Conservation (phyloP, 2,329 filamentous ascomycete species). For the Didymella segeticola region DNA sequence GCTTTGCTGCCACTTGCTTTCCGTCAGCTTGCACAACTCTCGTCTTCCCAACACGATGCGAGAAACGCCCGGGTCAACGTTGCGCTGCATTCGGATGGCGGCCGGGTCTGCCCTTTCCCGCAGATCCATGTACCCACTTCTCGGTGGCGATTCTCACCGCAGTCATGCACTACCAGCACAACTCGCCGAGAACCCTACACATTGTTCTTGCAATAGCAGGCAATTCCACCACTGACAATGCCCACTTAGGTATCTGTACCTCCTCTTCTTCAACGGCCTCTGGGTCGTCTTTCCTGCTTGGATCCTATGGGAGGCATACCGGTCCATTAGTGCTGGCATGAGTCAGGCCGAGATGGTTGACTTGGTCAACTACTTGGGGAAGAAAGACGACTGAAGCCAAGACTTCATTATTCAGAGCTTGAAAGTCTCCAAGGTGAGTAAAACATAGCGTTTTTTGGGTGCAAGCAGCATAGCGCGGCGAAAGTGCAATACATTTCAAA, state of each 20-base stretch:
- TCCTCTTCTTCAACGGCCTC: slow-evolving; percentile 69
- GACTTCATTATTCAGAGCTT: not conserved
- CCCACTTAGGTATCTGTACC: slow-evolving; percentile 61
- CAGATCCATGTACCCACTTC: slow-evolving; percentile 5
- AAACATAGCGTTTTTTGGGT: not conserved
- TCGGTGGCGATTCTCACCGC: slow-evolving; percentile 19
- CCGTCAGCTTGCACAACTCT: not conserved
- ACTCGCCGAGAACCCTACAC: not conserved
- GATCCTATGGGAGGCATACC: slow-evolving; percentile 61
- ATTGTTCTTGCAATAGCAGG: not conserved
- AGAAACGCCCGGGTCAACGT: not conserved
- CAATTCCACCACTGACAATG: not conserved
- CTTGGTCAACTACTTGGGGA: slow-evolving; percentile 45
- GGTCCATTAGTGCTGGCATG: slow-evolving; percentile 51
- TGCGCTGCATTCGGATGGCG: slow-evolving; percentile 7
- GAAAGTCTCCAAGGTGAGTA: not conserved
- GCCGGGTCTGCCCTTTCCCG: slow-evolving; percentile 2
- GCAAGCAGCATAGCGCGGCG: not conserved
- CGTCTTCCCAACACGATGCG: not conserved
- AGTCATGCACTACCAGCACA: not conserved
- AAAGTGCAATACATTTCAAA: not conserved
- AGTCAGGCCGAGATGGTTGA: slow-evolving; percentile 48
- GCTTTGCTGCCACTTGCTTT: not conserved
- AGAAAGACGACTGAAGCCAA: slow-evolving; percentile 34
- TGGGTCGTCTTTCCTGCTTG: slow-evolving; percentile 67